These are phyloP conservation scores for Chlamydomonas eustigma DNA, from an alignment of 139 green algal genomes.

Conservation along the genomic window DNA sequence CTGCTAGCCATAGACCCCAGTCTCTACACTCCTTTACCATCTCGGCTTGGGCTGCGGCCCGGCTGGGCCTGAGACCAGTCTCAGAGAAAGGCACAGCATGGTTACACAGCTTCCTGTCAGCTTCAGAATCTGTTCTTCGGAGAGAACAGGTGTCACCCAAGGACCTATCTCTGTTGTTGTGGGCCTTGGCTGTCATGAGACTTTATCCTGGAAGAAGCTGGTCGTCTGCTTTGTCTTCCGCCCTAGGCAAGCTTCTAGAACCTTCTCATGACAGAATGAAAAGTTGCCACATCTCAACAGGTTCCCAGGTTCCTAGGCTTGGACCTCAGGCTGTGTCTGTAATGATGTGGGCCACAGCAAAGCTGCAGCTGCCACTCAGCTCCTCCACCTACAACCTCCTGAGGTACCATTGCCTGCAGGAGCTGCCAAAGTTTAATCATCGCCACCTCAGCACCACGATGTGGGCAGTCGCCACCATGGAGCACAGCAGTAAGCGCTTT, in stretches of 20 bases:
- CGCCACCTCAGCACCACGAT: background rate
- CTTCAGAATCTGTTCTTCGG: background rate
- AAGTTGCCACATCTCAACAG: too few species aligned
- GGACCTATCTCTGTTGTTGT: background rate
- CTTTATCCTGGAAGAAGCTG: background rate
- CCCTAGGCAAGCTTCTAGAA: too few species aligned
- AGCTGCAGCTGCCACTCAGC: background rate
- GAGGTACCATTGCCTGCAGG: background rate
- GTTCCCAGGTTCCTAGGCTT: too few species aligned
- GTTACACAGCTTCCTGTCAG: background rate
- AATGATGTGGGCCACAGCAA: background rate
- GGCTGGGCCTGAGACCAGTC: background rate
- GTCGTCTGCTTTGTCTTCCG: background rate
- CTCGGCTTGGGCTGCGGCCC: background rate
- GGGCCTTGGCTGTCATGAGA: background rate
- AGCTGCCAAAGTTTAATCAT: background rate
- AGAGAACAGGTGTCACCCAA: background rate
- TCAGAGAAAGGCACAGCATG: background rate
- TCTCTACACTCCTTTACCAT: background rate
- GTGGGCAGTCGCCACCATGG: background rate
- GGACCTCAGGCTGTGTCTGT: background rate
- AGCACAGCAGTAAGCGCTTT: too few species aligned
- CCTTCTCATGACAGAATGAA: too few species aligned
- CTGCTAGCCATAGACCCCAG: too few species aligned
- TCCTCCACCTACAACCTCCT: background rate